Evolutionary conservation across 2,329 filamentous ascomycete species (phyloP).

Genomic region (Alternaria ethzedia): DNA sequence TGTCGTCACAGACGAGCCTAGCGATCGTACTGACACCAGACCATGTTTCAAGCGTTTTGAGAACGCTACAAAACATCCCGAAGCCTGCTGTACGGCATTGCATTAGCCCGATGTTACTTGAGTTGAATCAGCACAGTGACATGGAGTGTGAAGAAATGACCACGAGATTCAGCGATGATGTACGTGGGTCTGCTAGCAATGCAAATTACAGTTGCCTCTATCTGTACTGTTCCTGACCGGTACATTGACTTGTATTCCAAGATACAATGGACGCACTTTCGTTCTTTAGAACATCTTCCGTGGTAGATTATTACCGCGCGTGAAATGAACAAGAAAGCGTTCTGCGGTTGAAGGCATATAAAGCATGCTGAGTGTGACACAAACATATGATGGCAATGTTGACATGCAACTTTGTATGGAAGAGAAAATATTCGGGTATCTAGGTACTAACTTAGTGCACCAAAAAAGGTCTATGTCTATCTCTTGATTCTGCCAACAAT

Average conservation of each 20-base stretch:
- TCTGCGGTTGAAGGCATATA: background rate
- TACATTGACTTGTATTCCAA: background rate
- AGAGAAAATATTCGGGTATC: conserved; percentile 3
- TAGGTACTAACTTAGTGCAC: background rate
- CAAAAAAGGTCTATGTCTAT: conserved; percentile 1
- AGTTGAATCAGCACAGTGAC: background rate
- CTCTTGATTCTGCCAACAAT: conserved; percentile 13
- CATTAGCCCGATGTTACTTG: background rate
- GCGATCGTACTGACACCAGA: background rate
- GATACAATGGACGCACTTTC: background rate
- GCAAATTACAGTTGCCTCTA: background rate
- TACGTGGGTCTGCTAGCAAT: background rate
- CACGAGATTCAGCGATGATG: background rate
- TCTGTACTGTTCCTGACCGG: background rate
- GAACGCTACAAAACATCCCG: background rate
- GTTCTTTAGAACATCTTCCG: background rate
- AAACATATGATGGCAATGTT: background rate
- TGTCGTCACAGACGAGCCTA: background rate
- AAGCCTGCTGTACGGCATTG: background rate
- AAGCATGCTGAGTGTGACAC: background rate
- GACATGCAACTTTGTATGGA: background rate
- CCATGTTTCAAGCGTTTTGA: background rate
- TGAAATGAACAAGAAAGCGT: background rate
- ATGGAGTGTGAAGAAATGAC: background rate
- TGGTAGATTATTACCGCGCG: background rate